Conservation (phyloP, 2,329 filamentous ascomycete genomes). For the Fusarium sambucinum region DNA sequence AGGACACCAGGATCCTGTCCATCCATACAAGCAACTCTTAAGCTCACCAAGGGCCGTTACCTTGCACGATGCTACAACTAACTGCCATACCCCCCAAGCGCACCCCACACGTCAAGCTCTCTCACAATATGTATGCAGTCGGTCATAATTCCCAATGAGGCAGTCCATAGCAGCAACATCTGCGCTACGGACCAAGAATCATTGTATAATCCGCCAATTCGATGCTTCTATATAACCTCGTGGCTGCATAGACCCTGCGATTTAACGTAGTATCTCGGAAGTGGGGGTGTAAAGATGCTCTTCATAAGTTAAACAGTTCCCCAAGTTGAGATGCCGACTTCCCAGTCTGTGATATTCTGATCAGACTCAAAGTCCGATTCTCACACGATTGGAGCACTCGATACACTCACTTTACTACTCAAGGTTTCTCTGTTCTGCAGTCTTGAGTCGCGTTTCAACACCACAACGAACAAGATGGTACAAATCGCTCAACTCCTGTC, state of each 20-base stretch:
- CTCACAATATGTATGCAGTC: constrained; percentile 25
- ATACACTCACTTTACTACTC: neutral
- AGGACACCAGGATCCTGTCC: neutral
- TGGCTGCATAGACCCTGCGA: constrained; percentile 24
- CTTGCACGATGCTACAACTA: neutral
- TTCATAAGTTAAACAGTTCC: constrained; percentile 18
- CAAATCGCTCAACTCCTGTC: constrained; percentile 38
- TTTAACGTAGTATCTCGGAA: constrained; percentile 26
- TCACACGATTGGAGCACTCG: neutral
- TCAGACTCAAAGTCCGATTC: neutral
- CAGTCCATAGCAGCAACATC: constrained; percentile 25
- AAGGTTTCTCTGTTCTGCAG: neutral
- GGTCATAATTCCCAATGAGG: constrained; percentile 43
- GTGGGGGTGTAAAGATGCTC: constrained; percentile 7
- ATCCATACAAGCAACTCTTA: neutral
- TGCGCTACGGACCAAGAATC: constrained; percentile 23
- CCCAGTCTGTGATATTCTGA: constrained; percentile 5
- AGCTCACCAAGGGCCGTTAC: neutral
- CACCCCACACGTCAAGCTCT: constrained; percentile 35
- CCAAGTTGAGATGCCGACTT: constrained; percentile 5
- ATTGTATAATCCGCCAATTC: constrained; percentile 44
- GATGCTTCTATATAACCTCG: constrained; percentile 35
- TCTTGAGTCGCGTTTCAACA: neutral
- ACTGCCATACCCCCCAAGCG: constrained; percentile 6
- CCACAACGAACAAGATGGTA: constrained; percentile 34